These are phyloP conservation scores for Diddensiella santjacobensis DNA, from an alignment of 805 yeast genomes.

Conservation along the genomic window DNA sequence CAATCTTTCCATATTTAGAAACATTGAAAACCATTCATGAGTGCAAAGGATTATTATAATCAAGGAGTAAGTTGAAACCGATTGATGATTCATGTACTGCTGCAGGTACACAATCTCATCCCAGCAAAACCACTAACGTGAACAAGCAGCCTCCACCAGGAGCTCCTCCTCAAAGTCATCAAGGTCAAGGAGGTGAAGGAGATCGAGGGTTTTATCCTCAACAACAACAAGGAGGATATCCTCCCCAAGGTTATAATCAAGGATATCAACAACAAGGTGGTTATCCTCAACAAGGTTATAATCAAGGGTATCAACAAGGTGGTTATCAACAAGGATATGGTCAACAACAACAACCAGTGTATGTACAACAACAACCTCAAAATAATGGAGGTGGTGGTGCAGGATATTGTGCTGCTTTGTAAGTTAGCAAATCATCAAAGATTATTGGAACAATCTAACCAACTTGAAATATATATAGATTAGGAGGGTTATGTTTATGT, in stretches of 20 bases:
- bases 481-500: conserved; percentile 24
- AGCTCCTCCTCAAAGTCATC: conserved; percentile 12
- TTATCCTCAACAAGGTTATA: conserved; percentile 28
- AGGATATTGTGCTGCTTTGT: conserved; percentile 28
- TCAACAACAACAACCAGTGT: conserved; percentile 34
- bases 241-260: conserved; percentile 22
- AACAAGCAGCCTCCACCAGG: conserved; percentile 10
- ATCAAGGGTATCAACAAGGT: conserved; percentile 27
- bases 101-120: background rate
- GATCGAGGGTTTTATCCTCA: conserved; percentile 15
- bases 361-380: conserved; percentile 33
- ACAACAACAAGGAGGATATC: conserved; percentile 12
- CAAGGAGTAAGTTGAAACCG: conserved; percentile 19
- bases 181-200: conserved; percentile 11
- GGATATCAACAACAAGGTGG: conserved; percentile 20
- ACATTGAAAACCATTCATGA: conserved; percentile 12
- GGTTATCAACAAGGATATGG: conserved; percentile 19
- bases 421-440: conserved; percentile 4
- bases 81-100: background rate
- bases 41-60: conserved; percentile 25
- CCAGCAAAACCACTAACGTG: background rate
- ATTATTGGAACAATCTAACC: background rate
- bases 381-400: conserved; percentile 21
- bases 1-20: too few relatives aligned
- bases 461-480: conserved; percentile 8